phyloP scores from a whole-genome alignment of 805 yeast species.

The Saccharomycopsis olivae region DNA sequence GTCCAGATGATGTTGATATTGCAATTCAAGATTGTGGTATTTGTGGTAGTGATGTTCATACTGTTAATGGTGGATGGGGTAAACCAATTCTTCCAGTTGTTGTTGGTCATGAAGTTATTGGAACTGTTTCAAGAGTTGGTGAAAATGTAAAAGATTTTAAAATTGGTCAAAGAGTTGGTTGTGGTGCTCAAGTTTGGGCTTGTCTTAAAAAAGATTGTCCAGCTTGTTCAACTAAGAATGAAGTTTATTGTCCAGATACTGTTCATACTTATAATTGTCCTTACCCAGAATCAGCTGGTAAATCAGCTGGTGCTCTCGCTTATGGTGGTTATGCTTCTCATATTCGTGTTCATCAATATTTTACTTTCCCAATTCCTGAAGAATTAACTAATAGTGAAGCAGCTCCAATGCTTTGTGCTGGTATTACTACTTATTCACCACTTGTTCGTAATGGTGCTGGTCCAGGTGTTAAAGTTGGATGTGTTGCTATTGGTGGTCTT shows the following conservation, averaged over 20 bases:
- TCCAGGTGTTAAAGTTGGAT: slow-evolving; percentile 39
- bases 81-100: slow-evolving; percentile 20
- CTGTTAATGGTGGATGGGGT: slow-evolving; percentile 24
- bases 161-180: slow-evolving; percentile 37
- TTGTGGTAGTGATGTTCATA: slow-evolving; percentile 46
- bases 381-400: slow-evolving; percentile 30
- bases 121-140: slow-evolving; percentile 25
- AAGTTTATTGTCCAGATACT: slow-evolving; percentile 28
- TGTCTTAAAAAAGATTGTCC: slow-evolving; percentile 26
- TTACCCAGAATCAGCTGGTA: slow-evolving; percentile 23
- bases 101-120: slow-evolving; percentile 25
- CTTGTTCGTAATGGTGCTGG: slow-evolving; percentile 34
- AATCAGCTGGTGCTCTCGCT: slow-evolving; percentile 30
- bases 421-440: slow-evolving; percentile 44
- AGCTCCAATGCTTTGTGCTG: slow-evolving; percentile 50
- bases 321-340: slow-evolving; percentile 48
- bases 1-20: slow-evolving; percentile 37
- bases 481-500: slow-evolving; percentile 58
- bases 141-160: slow-evolving; percentile 23
- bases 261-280: slow-evolving; percentile 28
- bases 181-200: slow-evolving; percentile 33
- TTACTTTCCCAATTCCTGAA: slow-evolving; percentile 40
- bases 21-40: slow-evolving; percentile 54
- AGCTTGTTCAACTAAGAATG: slow-evolving; percentile 30
- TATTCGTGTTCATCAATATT: slow-evolving; percentile 32